These are phyloP conservation scores for Achlya hypogyna DNA, from an alignment of 352 stramenopile species.

Conservation along the genomic window DNA sequence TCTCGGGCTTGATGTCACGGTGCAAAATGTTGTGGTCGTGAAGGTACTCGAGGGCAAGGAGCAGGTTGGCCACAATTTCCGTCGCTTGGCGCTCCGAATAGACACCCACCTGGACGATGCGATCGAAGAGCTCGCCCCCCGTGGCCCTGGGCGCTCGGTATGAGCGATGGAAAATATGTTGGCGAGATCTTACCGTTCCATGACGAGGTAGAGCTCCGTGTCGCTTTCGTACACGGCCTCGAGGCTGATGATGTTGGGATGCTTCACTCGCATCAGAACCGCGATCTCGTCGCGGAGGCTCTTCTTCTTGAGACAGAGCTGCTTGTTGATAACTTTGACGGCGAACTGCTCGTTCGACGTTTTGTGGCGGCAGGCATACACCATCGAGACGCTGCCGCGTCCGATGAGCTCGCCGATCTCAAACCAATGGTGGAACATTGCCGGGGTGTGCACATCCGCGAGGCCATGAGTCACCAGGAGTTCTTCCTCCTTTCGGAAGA, in stretches of 20 bases:
- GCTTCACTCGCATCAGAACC: conserved; percentile 73
- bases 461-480: conserved; percentile 74
- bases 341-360: conserved; percentile 72
- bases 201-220: conserved; percentile 79
- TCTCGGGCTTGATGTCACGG: conserved; percentile 77
- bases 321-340: conserved; percentile 85
- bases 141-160: conserved; percentile 43
- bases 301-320: conserved; percentile 80
- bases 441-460: conserved; percentile 63
- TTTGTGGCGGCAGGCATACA: conserved; percentile 77
- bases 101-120: conserved; percentile 68
- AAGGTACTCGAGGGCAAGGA: conserved; percentile 61
- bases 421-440: conserved; percentile 86
- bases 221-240: conserved; percentile 82
- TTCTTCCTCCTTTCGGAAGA: conserved; percentile 84
- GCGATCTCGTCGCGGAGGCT: conserved; percentile 81
- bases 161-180: background rate
- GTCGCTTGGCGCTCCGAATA: conserved; percentile 74
- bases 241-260: conserved; percentile 82
- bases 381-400: conserved; percentile 70
- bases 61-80: conserved; percentile 63
- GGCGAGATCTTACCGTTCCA: conserved; percentile 48
- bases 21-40: conserved; percentile 77
- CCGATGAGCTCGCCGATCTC: conserved; percentile 81
- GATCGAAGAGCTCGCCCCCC: conserved; percentile 74